Base-by-base conservation (phyloP, 2,329 filamentous ascomycete species). In the Pestalotiopsis sp. region DNA sequence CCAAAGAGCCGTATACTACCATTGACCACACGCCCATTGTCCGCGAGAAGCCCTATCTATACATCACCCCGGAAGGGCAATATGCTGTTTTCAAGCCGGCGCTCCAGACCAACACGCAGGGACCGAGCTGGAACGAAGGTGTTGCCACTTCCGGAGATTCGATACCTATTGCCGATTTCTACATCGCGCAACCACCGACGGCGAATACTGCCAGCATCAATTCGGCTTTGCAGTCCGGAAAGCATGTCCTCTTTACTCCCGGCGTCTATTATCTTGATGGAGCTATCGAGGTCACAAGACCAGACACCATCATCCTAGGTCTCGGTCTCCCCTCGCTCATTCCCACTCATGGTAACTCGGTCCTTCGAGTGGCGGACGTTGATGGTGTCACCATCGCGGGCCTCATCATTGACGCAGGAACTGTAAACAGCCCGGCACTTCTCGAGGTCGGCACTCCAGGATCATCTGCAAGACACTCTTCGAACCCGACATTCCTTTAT, bases 1-100 rank as follows among this genome's bases (percentile, higher is more conserved):
- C 77, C 12, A 64, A 62, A 13, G 70, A 69, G 25, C 70, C 77
- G 13, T 78, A 79, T 66, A 78, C 77, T n/a, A 77, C 74, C 20
- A 31, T 79, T 14, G 72, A 74, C 1, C 68, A 60, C 20, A 79
- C 77, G 4, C 76, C 77, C 4, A 17, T 78, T 49, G 71, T 78
- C 41, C 76, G 77, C 45, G 77, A 79, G 71, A 79, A 79, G 69
- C 77, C 77, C 11, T 79, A 76, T 58, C 71, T 79, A 12, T 73
- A 71, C 57, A 66, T 77, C 41, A 72, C 70, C 6, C 66, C 31
- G 2, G 67, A 73, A 41, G 74, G 71, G 2, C 69, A 72, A 60
- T 78, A 76, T 56, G 73, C 75, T 41, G 74, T 79, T 3, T 79
- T 78, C 52, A 70, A 74, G 14, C 77, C 77, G 39, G 70, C 73